phyloP scores from a whole-genome alignment of 2,329 filamentous ascomycete species.

The Penicillium sp. region DNA sequence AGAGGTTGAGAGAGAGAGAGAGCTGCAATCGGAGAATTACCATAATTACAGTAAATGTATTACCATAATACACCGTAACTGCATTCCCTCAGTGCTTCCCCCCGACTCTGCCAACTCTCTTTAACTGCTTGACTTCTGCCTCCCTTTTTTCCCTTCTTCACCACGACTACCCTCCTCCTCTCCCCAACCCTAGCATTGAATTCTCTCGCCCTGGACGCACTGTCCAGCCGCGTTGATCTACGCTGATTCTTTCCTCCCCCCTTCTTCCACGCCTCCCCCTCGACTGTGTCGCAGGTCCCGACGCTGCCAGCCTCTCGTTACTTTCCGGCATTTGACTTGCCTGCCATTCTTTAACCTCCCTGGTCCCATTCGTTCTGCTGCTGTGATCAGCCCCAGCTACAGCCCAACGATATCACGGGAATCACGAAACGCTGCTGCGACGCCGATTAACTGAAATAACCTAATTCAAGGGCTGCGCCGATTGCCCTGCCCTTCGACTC shows the following conservation, averaged over 20 bases:
- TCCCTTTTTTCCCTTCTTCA: slow-evolving; percentile 17
- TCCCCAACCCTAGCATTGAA: slow-evolving; percentile 6
- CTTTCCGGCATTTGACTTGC: slow-evolving; percentile 22
- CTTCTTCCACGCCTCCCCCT: slow-evolving; percentile 5
- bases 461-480: neutral
- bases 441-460: neutral
- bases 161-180: slow-evolving; percentile 6
- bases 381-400: slow-evolving; percentile 6
- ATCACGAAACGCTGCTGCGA: slow-evolving; percentile 1
- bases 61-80: slow-evolving; percentile 1
- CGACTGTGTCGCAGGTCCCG: slow-evolving; percentile 32
- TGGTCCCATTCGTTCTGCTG: slow-evolving; percentile 10
- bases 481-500: neutral
- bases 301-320: slow-evolving; percentile 37
- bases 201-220: slow-evolving; percentile 21
- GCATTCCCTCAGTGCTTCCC: neutral
- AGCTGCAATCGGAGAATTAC: neutral
- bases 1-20: no score
- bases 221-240: slow-evolving; percentile 24
- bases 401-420: slow-evolving; percentile 6
- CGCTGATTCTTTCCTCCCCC: slow-evolving; percentile 1
- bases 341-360: slow-evolving; percentile 20
- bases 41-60: slow-evolving; percentile 4
- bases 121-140: neutral
- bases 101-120: neutral